Base-by-base conservation (phyloP, 202 grass and related monocot species). In the Setaria viridis region DNA sequence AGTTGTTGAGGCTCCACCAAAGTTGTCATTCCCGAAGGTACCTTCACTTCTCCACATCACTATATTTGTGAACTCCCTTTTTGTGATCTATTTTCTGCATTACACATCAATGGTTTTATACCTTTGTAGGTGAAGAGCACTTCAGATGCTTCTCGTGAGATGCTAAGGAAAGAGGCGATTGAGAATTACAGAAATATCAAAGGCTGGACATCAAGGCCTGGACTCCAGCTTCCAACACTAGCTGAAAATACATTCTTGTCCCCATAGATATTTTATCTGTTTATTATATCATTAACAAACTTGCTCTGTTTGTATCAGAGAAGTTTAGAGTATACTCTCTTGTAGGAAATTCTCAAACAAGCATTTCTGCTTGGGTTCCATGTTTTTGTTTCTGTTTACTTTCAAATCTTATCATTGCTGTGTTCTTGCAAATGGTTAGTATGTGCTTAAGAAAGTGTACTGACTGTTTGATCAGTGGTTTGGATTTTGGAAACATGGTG, bases 121-220 rank as follows among this genome's bases (percentile, higher is more conserved):
- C 34, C 65, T 90, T 78, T 62, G 32, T 85, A 94, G 90, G 62
- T 80, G 47, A 98, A 95, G 79, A 88, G 5, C 5, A 45, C 42
- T 65, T 65, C 83, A 10, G 96, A 99, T 79, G 97, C 85, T 88
- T 94, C 90, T 60, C 82, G 70, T 56, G 88, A 96, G 88, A 90
- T 87, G 80, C 77, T 94, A 56, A 91, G 97, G 51, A 91, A 94
- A 91, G 88, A 94, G 58, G 88, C 66, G 1, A 91, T 99, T 67
- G 94, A 96, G 74, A 88, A 89, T 74, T 96, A 96, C 85, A 93
- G 94, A 86, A 96, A 91, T 79, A 93, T 88, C 25, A 94, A 83
- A 84, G 90, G 92, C 63, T 99, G 97, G 94, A 74, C 48, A 70
- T 91, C 90, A 9, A 99, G 97, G 57, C 97, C 92, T 78, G 97